phyloP scores from a whole-genome alignment of 805 yeast genomes.

The Brettanomyces bruxellensis region DNA sequence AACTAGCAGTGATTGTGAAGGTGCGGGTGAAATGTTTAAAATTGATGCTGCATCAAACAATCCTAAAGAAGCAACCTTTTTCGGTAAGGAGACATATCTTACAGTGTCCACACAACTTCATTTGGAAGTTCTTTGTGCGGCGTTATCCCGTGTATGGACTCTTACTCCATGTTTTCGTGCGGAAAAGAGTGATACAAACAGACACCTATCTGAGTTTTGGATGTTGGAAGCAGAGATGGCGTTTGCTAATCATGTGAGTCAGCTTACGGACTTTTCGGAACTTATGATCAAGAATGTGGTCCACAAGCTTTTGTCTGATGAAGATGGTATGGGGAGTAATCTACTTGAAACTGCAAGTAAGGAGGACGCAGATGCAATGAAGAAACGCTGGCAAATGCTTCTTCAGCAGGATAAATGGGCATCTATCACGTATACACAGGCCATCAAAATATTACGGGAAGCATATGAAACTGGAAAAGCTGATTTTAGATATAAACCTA shows the following conservation, averaged over 20 bases:
- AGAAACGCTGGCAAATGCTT: constrained; percentile 54
- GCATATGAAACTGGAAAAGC: constrained; percentile 24
- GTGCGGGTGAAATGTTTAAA: constrained; percentile 86
- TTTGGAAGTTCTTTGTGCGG: constrained; percentile 68
- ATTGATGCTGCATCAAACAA: constrained; percentile 30
- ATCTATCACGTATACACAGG: constrained; percentile 65
- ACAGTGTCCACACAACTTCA: constrained; percentile 93
- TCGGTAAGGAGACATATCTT: constrained; percentile 58
- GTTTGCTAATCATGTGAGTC: constrained; percentile 47
- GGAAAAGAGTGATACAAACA: constrained; percentile 79
- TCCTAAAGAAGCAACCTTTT: constrained; percentile 32
- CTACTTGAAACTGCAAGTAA: constrained; percentile 29
- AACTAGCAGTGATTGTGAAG: constrained; percentile 92
- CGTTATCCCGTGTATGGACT: constrained; percentile 79
- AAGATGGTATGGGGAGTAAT: constrained; percentile 24
- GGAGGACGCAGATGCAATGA: constrained; percentile 28
- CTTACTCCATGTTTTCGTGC: constrained; percentile 91
- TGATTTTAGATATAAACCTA: constrained; percentile 34
- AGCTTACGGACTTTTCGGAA: constrained; percentile 61
- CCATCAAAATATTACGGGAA: constrained; percentile 43
- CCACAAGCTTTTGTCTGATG: constrained; percentile 18
- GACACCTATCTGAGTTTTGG: constrained; percentile 95
- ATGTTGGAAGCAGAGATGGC: constrained; percentile 91
- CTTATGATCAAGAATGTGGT: constrained; percentile 52
- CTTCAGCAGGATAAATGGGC: constrained; percentile 45